Evolutionary conservation across 257 asterid species (phyloP), one percentile per base, ranked within the genome.

Genomic region (Osmanthus fragrans): DNA sequence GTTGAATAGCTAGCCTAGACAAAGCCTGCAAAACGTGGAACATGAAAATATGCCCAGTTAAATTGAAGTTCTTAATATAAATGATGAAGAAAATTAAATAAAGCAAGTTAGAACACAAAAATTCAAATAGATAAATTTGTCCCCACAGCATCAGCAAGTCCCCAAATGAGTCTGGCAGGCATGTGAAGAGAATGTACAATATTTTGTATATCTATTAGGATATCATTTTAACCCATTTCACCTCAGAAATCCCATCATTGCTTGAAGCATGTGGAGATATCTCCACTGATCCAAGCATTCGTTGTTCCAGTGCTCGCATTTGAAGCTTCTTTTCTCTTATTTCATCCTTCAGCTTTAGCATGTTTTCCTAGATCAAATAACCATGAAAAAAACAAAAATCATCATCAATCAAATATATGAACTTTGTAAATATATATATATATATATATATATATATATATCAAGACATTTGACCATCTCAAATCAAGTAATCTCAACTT

Each of bases 271-370:
- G 85, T 5, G 92, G 89, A 69, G 86, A 79, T 67, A 80, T 82
- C 87, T 90, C 92, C 76, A 85, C 92, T 40, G 97, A 92, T 76
- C 96, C 92, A 86, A 89, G 84, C 92, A 92, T 88, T 30, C 93
- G 96, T 74, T 90, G 94, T 86, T 92, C 96, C 60, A 92, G 81
- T 75, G 82, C 81, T 76, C 83, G 87, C 84, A 92, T 92, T 75
- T 90, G 97, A 40, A 49, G 81, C 78, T 86, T 90, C 86, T 92
- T 92, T 78, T 88, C 96, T 81, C 89, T 82, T 70, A 92, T 87
- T 82, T 89, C 96, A 82, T 88, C 86, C 87, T 90, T 92, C 81
- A 92, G 67, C 80, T 83, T 88, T 75, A 70, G 88, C 76, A 92
- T 81, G 71, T 84, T 86, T 76, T 88, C 96, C 97, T 92, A 75